phyloP scores from a whole-genome alignment of 2,329 filamentous ascomycete genomes.

The Keithomyces neogunnii region DNA sequence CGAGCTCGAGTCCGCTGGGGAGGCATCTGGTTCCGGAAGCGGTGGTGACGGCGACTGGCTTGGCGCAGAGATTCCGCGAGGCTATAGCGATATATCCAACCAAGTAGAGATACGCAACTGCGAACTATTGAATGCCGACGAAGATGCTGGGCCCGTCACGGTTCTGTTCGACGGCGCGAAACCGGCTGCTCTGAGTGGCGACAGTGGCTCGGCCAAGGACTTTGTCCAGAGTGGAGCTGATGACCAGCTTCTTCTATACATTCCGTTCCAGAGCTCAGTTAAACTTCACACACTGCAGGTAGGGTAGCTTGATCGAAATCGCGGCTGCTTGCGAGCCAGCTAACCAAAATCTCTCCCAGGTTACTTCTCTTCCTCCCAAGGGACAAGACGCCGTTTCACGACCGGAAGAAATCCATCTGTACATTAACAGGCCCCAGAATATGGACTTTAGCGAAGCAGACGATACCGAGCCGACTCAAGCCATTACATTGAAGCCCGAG shows the following conservation, averaged over 20 bases:
- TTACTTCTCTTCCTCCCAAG: constrained; percentile 70
- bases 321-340: neutral
- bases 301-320: constrained; percentile 12
- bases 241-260: constrained; percentile 88
- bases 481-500: constrained; percentile 60
- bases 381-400: constrained; percentile 71
- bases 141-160: constrained; percentile 62
- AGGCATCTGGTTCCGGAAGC: constrained; percentile 28
- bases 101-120: constrained; percentile 71
- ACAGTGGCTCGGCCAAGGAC: constrained; percentile 52
- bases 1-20: constrained; percentile 53
- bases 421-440: constrained; percentile 80
- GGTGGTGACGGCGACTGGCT: constrained; percentile 51
- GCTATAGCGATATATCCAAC: constrained; percentile 76
- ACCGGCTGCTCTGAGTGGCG: constrained; percentile 55
- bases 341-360: constrained; percentile 33
- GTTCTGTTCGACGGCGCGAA: constrained; percentile 63
- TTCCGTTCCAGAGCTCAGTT: constrained; percentile 78
- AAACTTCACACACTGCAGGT: constrained; percentile 81
- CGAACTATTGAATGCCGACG: constrained; percentile 83
- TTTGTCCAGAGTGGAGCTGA: constrained; percentile 97
- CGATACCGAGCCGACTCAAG: constrained; percentile 72
- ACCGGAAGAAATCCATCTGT: constrained; percentile 76
- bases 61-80: constrained; percentile 65
- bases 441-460: constrained; percentile 94